Evolutionary conservation across 164 flowering plant species (phyloP), one percentile per base, ranked within the genome.

Genomic region (Vitis riparia): DNA sequence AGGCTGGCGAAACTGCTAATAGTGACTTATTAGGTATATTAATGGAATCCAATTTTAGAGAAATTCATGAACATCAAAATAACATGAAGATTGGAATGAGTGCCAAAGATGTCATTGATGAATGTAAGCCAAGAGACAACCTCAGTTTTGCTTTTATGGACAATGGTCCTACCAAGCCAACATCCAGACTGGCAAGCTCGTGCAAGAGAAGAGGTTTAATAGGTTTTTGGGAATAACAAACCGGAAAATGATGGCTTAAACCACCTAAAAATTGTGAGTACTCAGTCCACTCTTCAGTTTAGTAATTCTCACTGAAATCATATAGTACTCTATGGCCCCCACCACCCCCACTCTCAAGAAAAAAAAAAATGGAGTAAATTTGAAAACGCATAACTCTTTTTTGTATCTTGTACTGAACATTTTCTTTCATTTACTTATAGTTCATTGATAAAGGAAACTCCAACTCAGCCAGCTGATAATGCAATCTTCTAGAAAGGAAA

Each of bases 201-300:
- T 8, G 60, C 60, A 8, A 57, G 60, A 19, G n/a, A 57, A 19
- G 60, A 57, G 60, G 60, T 57, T 15, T 19, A 0, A 9, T 5
- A 57, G n/a, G n/a, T 57, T 15, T 57, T 57, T 57, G 60, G 60
- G n/a, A 57, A 19, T 9, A 17, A 15, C 9, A 17, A 57, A 57
- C 60, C 0, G 1, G 8, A 15, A 8, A 8, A 13, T 57, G 60
- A 57, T 14, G 23, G 60, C 8, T 57, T 57, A 17, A 15, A 15
- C 23, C 60, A 57, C 23, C 60, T 57, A 57, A 57, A 15, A 57
- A 23, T 57, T 57, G 60, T 57, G 17, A 57, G 60, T 57, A 23
- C 27, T 23, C 27, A 23, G 27, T 23, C 27, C 27, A 23, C 27
- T 23, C 1, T 23, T 23, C 1, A 23, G 27, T 23, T 23, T 23